A percentile compares a stretch with the other conserved stretches of the same genome.
Evolutionary conservation across 176 grass and related monocot genomes (phyloP).

Genomic region (Oropetium thomaeum): DNA sequence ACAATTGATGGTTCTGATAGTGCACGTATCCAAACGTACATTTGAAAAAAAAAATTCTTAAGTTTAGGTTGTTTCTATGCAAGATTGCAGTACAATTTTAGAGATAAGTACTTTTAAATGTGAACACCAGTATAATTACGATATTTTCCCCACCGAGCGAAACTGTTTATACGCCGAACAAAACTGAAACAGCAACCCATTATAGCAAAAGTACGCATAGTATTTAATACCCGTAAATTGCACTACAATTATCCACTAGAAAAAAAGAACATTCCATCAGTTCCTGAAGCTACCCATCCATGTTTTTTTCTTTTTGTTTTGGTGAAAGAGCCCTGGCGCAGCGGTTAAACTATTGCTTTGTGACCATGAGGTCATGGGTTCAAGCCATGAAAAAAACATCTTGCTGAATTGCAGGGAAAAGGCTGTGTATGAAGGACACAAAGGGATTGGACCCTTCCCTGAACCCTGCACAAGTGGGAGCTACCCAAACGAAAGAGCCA

Average conservation of each 20-base stretch:
- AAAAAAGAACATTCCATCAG: background rate
- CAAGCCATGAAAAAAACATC: too few relatives aligned
- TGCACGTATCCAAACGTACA: background rate
- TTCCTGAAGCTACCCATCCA: background rate
- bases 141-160: background rate
- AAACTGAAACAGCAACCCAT: background rate
- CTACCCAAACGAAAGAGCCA: too few relatives aligned
- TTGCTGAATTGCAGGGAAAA: too few relatives aligned
- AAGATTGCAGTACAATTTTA: background rate
- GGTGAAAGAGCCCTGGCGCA: too few relatives aligned
- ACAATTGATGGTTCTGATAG: background rate
- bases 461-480: too few relatives aligned
- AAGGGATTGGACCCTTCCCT: too few relatives aligned
- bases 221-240: background rate
- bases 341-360: too few relatives aligned
- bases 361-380: too few relatives aligned
- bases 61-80: slow-evolving; percentile 17
- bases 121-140: background rate
- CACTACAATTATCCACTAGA: background rate
- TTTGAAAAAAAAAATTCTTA: background rate
- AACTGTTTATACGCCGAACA: background rate
- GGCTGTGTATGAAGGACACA: too few relatives aligned
- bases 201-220: background rate
- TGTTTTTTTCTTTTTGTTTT: background rate
- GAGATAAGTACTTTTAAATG: background rate